Evolutionary conservation across 352 stramenopile genomes (phyloP).

Genomic region (Phytophthora foliorum): DNA sequence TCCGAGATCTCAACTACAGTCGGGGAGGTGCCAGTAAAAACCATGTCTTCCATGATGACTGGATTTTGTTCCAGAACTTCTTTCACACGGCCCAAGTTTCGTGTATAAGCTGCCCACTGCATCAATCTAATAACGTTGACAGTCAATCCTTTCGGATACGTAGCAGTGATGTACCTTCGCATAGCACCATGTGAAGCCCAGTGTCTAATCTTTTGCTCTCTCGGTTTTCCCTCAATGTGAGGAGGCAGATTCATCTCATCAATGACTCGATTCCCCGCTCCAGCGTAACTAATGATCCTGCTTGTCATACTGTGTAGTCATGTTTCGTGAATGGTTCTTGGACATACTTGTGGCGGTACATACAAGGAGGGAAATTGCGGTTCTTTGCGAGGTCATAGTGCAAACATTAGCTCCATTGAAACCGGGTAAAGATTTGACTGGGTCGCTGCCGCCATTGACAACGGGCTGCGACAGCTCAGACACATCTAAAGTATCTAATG

Average conservation of each 20-base stretch:
- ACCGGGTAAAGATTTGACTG: not conserved
- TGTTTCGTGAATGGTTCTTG: too few species aligned
- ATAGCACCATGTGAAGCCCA: slow-evolving; percentile 2
- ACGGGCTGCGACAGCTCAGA: too few species aligned
- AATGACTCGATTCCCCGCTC: not conserved
- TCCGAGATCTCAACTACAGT: slow-evolving; percentile 4
- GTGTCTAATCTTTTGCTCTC: slow-evolving; percentile 4
- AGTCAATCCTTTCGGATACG: not conserved
- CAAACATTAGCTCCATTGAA: too few species aligned
- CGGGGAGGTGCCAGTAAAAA: not conserved
- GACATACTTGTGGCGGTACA: too few species aligned
- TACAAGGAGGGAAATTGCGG: too few species aligned
- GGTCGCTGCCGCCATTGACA: not conserved
- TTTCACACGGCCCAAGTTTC: slow-evolving; percentile 5
- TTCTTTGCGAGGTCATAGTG: too few species aligned
- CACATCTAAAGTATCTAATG: too few species aligned
- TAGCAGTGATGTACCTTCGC: not conserved
- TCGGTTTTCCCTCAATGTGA: slow-evolving; percentile 1
- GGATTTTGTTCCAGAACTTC: slow-evolving; percentile 7
- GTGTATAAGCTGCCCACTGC: slow-evolving; percentile 4
- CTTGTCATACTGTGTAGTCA: not conserved
- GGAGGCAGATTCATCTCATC: too few species aligned
- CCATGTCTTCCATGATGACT: slow-evolving; percentile 15
- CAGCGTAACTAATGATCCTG: not conserved
- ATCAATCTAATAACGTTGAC: slow-evolving; percentile 8